Base-by-base conservation (phyloP, 2,329 filamentous ascomycete genomes). In the Epichloe coenophiala region DNA sequence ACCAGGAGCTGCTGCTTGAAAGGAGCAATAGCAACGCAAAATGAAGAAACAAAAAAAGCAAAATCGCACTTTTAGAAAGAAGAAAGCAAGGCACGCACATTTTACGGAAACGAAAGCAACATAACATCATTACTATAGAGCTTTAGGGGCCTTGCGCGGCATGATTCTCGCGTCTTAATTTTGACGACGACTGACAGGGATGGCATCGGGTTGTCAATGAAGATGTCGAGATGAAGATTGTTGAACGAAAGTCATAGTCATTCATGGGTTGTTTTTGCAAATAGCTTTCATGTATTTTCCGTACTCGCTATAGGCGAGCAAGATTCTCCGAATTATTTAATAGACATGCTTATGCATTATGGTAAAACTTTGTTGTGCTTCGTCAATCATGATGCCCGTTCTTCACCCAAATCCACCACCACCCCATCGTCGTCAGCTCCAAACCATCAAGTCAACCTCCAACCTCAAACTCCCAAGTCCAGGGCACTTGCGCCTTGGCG, bases 1-100 rank as follows among this genome's bases (percentile, higher is more conserved):
- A 55, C 60, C 64, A 27, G 61, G 72, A 53, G 53, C 61, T 4
- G 73, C 72, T 11, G 71, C 71, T 37, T 70, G 64, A 57, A 49
- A 50, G 54, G 37, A 60, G 53, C 6, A 61, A 55, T 37, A 46
- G 38, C 11, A 43, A 35, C 12, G 27, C 12, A n/a, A 17, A 35
- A 21, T 40, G 2, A 35, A 49, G 17, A 45, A 38, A 27, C 13
- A 15, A 40, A 27, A 19, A 42, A 21, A 49, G 15, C 8, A 31
- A 31, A 31, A 31, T 31, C 8, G 27, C 27, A 8, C 27, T 31
- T 31, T 17, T 9, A 9, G 3, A 23, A 49, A 40, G 4, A 21
- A 23, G 31, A 38, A 6, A 45, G 6, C 9, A 44, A 40, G 8
- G 27, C 23, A 39, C n/a, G 17, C n/a, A 31, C 33, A 39, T 21